These are phyloP conservation scores for Colletotrichum euphorbiae DNA, from an alignment of 2,329 filamentous ascomycete species.

Conservation along the genomic window DNA sequence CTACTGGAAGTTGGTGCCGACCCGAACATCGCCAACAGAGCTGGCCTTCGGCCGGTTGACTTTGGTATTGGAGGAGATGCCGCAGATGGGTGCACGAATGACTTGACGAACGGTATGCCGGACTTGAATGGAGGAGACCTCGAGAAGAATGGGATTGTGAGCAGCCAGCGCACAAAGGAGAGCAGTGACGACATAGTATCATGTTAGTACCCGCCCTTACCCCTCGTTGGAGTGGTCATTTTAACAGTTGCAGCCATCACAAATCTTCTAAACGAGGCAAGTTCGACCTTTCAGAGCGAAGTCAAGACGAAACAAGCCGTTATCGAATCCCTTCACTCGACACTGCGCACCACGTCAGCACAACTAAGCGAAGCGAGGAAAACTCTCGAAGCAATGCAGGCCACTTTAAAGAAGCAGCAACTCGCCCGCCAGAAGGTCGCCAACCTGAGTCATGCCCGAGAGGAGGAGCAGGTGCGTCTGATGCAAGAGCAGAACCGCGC, in stretches of 20 bases:
- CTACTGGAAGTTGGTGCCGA: slow-evolving; percentile 95
- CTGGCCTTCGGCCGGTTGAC: slow-evolving; percentile 88
- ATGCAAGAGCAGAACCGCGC: slow-evolving; percentile 54
- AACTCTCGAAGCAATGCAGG: slow-evolving; percentile 76
- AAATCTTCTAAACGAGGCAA: slow-evolving; percentile 82
- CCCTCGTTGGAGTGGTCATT: neutral
- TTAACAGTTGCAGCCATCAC: slow-evolving; percentile 72
- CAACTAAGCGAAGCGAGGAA: slow-evolving; percentile 83
- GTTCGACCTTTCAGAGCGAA: slow-evolving; percentile 82
- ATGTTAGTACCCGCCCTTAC: slow-evolving; percentile 66
- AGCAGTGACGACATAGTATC: slow-evolving; percentile 83
- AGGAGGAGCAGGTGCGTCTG: slow-evolving; percentile 72
- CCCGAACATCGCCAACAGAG: slow-evolving; percentile 89
- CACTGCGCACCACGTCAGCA: slow-evolving; percentile 83
- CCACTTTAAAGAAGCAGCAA: slow-evolving; percentile 72
- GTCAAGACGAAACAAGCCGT: slow-evolving; percentile 85
- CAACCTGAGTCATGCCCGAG: slow-evolving; percentile 80
- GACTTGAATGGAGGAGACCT: slow-evolving; percentile 52
- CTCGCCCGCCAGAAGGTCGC: slow-evolving; percentile 77
- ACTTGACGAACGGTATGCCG: neutral
- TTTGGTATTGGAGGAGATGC: slow-evolving; percentile 87
- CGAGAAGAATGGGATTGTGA: slow-evolving; percentile 58
- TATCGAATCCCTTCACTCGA: slow-evolving; percentile 84
- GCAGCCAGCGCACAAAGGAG: slow-evolving; percentile 71
- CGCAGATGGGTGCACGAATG: slow-evolving; percentile 49